Conservation (phyloP, 352 stramenopile species). For the Globisporangium viniferum region DNA sequence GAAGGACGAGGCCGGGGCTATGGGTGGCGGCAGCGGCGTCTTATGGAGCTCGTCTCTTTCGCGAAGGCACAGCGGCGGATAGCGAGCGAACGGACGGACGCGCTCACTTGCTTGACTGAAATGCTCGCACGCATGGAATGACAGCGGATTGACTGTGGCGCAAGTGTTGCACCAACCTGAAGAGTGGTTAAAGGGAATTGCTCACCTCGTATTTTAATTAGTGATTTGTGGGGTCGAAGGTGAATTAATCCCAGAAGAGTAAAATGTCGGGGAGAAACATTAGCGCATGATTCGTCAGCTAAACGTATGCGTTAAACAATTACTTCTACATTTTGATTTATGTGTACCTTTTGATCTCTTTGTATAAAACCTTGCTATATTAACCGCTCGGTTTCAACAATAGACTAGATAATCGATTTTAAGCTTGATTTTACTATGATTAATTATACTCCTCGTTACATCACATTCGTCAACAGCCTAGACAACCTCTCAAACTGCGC, state of each 20-base stretch:
- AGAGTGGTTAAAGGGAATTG: background rate
- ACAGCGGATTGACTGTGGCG: background rate
- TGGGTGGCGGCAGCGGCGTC: background rate
- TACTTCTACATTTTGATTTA: background rate
- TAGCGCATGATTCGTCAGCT: too few species aligned
- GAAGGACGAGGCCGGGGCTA: background rate
- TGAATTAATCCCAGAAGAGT: background rate
- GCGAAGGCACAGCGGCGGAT: background rate
- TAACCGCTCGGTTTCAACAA: background rate
- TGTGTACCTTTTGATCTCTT: background rate
- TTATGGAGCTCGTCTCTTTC: background rate
- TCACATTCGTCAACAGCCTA: too few species aligned
- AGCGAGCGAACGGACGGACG: background rate
- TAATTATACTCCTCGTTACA: too few species aligned
- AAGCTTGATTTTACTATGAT: too few species aligned
- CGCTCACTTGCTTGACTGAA: background rate
- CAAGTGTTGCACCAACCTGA: background rate
- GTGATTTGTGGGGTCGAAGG: too few species aligned
- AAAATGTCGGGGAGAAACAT: background rate
- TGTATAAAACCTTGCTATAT: background rate
- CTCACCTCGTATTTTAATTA: background rate
- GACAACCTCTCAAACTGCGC: background rate
- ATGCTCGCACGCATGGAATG: slow-evolving; percentile 3
- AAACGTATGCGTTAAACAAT: background rate
- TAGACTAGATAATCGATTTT: too few species aligned